Base-by-base conservation (phyloP, 129 eudicot genomes). In the Escallonia herrerae region DNA sequence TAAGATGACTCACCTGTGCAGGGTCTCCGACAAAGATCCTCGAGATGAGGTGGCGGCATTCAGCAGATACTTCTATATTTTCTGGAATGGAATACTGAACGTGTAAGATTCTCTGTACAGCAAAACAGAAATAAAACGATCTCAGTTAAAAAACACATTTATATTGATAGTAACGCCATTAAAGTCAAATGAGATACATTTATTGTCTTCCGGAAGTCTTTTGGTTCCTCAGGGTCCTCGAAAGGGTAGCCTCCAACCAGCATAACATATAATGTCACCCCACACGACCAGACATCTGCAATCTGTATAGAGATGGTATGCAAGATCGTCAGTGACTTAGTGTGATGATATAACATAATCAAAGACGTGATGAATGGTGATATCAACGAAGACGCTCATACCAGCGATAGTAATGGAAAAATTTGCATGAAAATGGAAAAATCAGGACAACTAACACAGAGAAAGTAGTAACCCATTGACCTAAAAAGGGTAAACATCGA, bases 211-310 rank as follows among this genome's bases (percentile, higher is more conserved):
- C 96, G 85, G 62, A 84, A 82, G 72, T 91, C 97, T 81, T 80
- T 91, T 48, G 97, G 97, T 70, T 91, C 88, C 12, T 79, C 79
- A 42, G 97, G 97, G 71, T 91, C 97, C 74, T 91, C 97, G 63
- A 91, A 91, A 48, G 97, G 97, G 83, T 91, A 91, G 60, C 81
- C 84, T 75, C 97, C 97, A 66, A 91, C 84, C 72, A 91, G 84
- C 97, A 91, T 91, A 39, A 91, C 97, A 54, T 91, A 91, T 70
- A 91, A 72, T 12, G 97, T 91, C 76, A 91, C 97, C n/a, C 97
- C 97, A 75, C 97, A 91, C 5, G 97, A 91, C 97, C 97, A 91
- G 70, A 91, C 97, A 83, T 91, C 97, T 55, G 96, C 97, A 63
- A 79, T 91, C 97, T 91, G 86, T 65, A 78, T 42, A 43, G 8